A percentile compares a stretch with the other conserved stretches of the same genome.
These are phyloP conservation scores for Ophiostoma quercus DNA, from an alignment of 2,329 filamentous ascomycete species.

Conservation along the genomic window DNA sequence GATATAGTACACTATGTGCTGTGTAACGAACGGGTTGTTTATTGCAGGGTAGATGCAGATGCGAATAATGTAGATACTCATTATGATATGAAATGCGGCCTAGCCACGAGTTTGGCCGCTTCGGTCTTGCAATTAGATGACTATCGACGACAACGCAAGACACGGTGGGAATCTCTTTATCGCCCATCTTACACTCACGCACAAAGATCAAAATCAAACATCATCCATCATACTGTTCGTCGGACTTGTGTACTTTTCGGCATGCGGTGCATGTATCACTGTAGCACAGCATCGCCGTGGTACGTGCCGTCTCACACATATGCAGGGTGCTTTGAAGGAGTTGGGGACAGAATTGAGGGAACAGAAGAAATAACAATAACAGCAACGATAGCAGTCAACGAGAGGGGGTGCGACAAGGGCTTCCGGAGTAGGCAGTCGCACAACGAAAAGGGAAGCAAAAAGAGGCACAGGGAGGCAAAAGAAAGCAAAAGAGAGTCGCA, in stretches of 20 bases:
- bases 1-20: background rate
- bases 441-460: background rate
- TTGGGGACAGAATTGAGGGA: background rate
- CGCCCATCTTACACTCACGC: background rate
- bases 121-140: background rate
- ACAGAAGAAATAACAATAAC: background rate
- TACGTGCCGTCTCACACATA: background rate
- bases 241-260: background rate
- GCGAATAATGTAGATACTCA: background rate
- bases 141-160: no score
- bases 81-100: no score
- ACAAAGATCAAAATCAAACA: background rate
- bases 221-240: background rate
- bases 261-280: background rate
- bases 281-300: slow-evolving; percentile 3
- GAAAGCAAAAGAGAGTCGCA: background rate
- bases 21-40: background rate
- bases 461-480: background rate
- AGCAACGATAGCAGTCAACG: background rate
- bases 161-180: no score
- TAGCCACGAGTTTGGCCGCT: no score
- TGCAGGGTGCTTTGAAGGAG: slow-evolving; percentile 2
- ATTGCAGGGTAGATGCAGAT: background rate
- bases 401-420: background rate
- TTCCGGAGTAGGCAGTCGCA: slow-evolving; percentile 1